Conservation (phyloP, 1,139 yeast genomes). For the Candida gigantensis region DNA sequence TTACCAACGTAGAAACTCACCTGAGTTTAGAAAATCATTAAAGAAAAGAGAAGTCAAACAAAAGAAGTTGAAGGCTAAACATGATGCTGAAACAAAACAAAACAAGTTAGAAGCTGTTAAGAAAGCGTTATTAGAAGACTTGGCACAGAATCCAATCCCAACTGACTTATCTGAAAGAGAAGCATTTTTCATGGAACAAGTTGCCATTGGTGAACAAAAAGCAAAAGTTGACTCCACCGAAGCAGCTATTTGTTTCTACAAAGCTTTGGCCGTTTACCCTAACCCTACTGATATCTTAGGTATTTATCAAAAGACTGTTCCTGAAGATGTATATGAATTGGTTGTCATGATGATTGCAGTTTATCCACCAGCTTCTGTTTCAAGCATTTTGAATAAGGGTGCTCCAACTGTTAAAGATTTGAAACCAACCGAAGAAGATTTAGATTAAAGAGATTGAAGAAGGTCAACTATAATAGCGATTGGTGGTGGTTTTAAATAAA, state of each 20-base stretch:
- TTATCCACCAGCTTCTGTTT: conserved; percentile 82
- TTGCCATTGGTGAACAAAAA: conserved; percentile 79
- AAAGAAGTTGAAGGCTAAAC: conserved; percentile 56
- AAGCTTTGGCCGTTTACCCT: conserved; percentile 93
- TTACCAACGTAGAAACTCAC: conserved; percentile 80
- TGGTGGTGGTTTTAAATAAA: no score
- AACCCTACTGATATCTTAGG: conserved; percentile 89
- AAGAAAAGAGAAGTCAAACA: conserved; percentile 63
- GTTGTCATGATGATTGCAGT: conserved; percentile 87
- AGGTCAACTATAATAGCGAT: not conserved
- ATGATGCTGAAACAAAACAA: conserved; percentile 60
- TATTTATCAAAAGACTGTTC: conserved; percentile 85
- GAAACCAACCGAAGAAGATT: conserved; percentile 39
- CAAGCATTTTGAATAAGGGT: conserved; percentile 59
- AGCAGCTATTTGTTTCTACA: conserved; percentile 89
- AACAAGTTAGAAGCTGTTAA: conserved; percentile 62
- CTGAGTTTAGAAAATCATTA: conserved; percentile 77
- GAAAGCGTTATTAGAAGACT: conserved; percentile 61
- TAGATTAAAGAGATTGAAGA: conserved; percentile 26
- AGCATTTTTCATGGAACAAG: conserved; percentile 76
- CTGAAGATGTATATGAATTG: conserved; percentile 77
- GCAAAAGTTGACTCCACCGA: conserved; percentile 61
- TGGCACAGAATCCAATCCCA: conserved; percentile 75
- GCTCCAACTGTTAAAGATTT: conserved; percentile 19
- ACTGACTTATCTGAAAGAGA: conserved; percentile 70